These are phyloP conservation scores for Pseudoscleropodium purum DNA, from an alignment of 225 moss, liverwort and hornwort species.

Conservation along the genomic window DNA sequence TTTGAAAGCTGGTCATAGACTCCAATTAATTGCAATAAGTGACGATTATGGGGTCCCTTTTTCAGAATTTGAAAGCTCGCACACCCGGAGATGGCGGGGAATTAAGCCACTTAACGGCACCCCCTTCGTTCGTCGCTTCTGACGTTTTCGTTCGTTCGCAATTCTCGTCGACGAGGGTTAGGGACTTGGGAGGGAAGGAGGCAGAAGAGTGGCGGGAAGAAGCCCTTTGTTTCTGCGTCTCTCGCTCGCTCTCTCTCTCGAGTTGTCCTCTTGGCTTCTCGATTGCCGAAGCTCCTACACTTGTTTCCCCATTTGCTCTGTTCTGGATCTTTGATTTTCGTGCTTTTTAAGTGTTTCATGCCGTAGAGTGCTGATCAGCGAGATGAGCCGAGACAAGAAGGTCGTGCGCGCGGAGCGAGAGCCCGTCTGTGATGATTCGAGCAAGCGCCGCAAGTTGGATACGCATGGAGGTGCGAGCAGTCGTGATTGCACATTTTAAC, in stretches of 20 bases:
- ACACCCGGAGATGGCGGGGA: neutral
- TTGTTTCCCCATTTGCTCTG: too few species aligned
- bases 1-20: neutral
- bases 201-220: constrained; percentile 19
- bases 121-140: neutral
- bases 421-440: constrained; percentile 18
- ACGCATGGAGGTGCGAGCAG: constrained; percentile 8
- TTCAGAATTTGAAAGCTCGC: neutral
- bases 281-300: neutral
- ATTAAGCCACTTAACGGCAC: neutral
- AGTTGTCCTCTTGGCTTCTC: neutral
- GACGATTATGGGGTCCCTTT: neutral
- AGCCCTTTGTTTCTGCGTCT: neutral
- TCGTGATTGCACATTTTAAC: neutral
- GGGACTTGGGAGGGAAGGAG: constrained; percentile 7
- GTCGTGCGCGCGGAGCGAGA: constrained; percentile 6
- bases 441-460: constrained; percentile 47
- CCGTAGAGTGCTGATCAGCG: neutral
- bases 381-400: constrained; percentile 48
- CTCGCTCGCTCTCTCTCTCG: neutral
- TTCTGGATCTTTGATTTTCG: neutral
- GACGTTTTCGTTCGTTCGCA: neutral
- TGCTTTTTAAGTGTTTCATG: neutral
- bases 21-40: neutral
- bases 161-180: constrained; percentile 8